Evolutionary conservation across 306 rosid genomes (phyloP), one percentile per base, ranked within the genome.

Genomic region (Medicago arabica): DNA sequence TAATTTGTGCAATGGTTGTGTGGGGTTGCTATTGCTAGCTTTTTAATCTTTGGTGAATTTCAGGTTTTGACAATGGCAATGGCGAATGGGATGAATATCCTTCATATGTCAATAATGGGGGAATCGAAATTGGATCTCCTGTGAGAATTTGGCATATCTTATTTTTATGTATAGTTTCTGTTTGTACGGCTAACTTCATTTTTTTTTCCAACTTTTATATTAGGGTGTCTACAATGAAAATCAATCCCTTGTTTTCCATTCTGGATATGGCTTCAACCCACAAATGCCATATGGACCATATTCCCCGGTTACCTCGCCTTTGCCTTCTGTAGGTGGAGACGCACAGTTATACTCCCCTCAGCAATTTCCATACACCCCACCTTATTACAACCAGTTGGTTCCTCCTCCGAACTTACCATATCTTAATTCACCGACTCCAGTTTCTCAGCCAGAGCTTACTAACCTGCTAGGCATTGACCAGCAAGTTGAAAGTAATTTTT

Each of bases 211-310:
- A 47, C n/a, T 51, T 69, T 21, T 58, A 31, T 67, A 50, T 74
- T 74, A 91, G 95, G 97, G 93, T 64, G 84, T 89, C 82, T 91
- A 91, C 91, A 91, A 86, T 79, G 97, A 91, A 75, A 91, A 91
- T 79, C 89, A 90, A 67, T 89, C 97, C 78, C 83, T 89, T 73
- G 80, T 91, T 75, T 86, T 85, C 85, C 97, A 91, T 86, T 91
- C 95, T 83, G 97, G 97, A 54, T 89, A 89, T 86, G 88, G 95
- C 79, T 91, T 86, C 88, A 89, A 83, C 65, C 95, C 92, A 0
- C 97, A 89, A 86, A 86, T 91, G 89, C 95, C 97, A 16, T 91
- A 88, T 16, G 97, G 95, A 31, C 95, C 97, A 47, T 91, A 89
- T 85, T 91, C 97, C 61, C 95, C 97, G 0, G 95, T 91, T 76